Conservation (phyloP, 164 flowering plant species). For the Stephania yunnanensis region DNA sequence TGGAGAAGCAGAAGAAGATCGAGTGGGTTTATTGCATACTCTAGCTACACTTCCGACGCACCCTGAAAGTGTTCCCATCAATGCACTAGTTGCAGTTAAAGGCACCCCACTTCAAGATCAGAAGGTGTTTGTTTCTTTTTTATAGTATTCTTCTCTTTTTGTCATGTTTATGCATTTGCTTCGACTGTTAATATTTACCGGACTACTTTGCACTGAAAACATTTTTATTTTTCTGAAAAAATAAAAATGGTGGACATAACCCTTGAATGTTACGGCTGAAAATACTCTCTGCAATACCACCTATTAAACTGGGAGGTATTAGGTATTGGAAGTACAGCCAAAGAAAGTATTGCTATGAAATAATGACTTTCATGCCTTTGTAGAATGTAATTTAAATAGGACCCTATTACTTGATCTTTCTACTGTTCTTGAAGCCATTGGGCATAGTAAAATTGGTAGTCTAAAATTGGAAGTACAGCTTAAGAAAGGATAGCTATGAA, state of each 20-base stretch:
- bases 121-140: conserved; percentile 43
- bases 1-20: conserved; percentile 96
- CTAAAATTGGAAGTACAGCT: no score
- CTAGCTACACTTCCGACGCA: conserved; percentile 91
- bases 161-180: neutral
- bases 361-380: no score
- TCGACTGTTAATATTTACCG: neutral
- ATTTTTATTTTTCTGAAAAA: neutral
- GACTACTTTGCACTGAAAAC: neutral
- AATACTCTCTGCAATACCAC: no score
- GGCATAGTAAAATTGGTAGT: neutral
- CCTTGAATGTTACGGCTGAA: neutral
- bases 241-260: neutral
- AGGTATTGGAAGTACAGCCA: no score
- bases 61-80: conserved; percentile 99
- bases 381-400: no score
- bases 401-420: no score
- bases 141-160: neutral
- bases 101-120: conserved; percentile 99
- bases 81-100: conserved; percentile 86
- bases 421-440: neutral
- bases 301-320: no score
- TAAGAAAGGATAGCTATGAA: no score
- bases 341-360: no score
- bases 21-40: conserved; percentile 90